A percentile compares a stretch with the other conserved stretches of the same genome.
Evolutionary conservation across 2,329 filamentous ascomycete species (phyloP).

Genomic region (Trichoderma arundinaceum): DNA sequence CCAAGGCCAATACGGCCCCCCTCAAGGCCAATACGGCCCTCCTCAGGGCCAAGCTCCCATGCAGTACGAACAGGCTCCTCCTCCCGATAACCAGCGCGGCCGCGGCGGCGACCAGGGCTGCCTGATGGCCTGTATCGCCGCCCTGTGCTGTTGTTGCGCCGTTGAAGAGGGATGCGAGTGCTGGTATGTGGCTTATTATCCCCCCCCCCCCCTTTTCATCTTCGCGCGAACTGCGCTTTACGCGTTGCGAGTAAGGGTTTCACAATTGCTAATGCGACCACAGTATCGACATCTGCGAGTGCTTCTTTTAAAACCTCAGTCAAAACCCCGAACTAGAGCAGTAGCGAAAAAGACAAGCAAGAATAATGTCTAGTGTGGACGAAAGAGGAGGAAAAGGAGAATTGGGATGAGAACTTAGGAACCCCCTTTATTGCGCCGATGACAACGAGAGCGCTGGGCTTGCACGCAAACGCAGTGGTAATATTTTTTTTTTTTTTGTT

Average conservation of each 20-base stretch:
- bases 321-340: not conserved
- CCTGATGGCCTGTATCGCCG: conserved; percentile 54
- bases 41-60: conserved; percentile 49
- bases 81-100: conserved; percentile 37
- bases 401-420: not conserved
- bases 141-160: conserved; percentile 58
- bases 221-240: not conserved
- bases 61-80: conserved; percentile 51
- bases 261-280: not conserved
- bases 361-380: conserved; percentile 2
- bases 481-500: not conserved
- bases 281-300: conserved; percentile 52
- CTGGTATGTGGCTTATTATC: conserved; percentile 46
- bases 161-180: conserved; percentile 58
- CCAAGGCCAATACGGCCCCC: conserved; percentile 43
- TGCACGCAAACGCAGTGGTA: not conserved
- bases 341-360: not conserved
- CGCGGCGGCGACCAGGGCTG: conserved; percentile 50
- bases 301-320: conserved; percentile 43
- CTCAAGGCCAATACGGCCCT: conserved; percentile 43
- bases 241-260: not conserved
- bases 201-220: not conserved
- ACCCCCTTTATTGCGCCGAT: not conserved
- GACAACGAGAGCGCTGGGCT: not conserved
- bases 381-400: not conserved